These are phyloP conservation scores for Hyphodiscus hymeniophilus DNA, from an alignment of 495 filamentous ascomycete species.

Conservation along the genomic window DNA sequence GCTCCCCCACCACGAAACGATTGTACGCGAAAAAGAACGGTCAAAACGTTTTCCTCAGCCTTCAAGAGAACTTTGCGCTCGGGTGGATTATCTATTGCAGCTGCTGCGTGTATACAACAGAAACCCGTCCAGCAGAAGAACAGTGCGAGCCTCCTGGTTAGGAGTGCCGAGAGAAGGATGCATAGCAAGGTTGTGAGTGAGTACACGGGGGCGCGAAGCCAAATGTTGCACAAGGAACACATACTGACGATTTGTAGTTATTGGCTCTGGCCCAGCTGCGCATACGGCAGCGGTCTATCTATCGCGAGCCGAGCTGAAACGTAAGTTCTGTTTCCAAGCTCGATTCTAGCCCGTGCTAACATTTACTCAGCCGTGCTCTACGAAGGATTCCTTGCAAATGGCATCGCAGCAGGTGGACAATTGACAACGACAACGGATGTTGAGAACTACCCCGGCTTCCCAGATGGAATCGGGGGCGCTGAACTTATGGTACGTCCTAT, in stretches of 20 bases:
- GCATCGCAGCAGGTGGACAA: slow-evolving; percentile 92
- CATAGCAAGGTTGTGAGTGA: slow-evolving; percentile 74
- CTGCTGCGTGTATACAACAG: slow-evolving; percentile 57
- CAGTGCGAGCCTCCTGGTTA: slow-evolving; percentile 27
- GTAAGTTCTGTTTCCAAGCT: slow-evolving; percentile 25
- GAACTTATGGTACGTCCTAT: slow-evolving; percentile 63
- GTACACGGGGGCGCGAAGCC: slow-evolving; percentile 23
- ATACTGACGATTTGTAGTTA: slow-evolving; percentile 30
- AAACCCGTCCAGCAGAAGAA: slow-evolving; percentile 36
- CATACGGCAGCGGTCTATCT: slow-evolving; percentile 97
- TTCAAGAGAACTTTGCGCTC: slow-evolving; percentile 47
- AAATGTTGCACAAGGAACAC: slow-evolving; percentile 2
- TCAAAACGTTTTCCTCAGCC: slow-evolving; percentile 83
- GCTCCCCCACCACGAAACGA: too few relatives aligned
- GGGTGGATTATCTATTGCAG: slow-evolving; percentile 48
- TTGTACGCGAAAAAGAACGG: slow-evolving; percentile 22
- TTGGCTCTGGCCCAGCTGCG: slow-evolving; percentile 92
- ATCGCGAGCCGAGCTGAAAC: slow-evolving; percentile 83
- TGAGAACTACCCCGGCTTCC: slow-evolving; percentile 96
- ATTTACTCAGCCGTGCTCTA: slow-evolving; percentile 60
- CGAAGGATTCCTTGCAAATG: slow-evolving; percentile 95
- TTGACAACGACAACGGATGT: slow-evolving; percentile 96
- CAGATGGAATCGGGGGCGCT: slow-evolving; percentile 71
- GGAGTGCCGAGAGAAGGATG: slow-evolving; percentile 40
- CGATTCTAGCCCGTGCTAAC: slow-evolving; percentile 10